A percentile compares a stretch with the other conserved stretches of the same genome.
Evolutionary conservation across 1,284 basidiomycete genomes (phyloP).

Genomic region (Cutaneotrichosporon mucoides): DNA sequence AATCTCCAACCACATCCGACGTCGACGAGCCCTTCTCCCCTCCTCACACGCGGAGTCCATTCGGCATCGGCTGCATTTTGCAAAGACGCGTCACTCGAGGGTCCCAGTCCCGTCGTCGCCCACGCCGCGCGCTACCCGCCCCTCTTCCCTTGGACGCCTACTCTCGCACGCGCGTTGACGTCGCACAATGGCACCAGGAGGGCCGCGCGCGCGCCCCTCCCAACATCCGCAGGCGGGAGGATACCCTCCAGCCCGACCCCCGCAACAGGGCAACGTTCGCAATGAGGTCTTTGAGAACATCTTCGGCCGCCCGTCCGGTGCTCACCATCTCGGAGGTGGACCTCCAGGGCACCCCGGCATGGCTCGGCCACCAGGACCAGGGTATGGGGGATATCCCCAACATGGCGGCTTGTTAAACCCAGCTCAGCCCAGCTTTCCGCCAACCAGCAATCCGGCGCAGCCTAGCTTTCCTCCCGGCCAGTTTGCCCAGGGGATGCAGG

Average conservation of each 20-base stretch:
- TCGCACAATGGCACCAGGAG: constrained; percentile 8
- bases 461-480: constrained; percentile 2
- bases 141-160: not conserved
- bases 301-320: constrained; percentile 46
- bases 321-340: constrained; percentile 38
- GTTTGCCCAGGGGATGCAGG: constrained; percentile 4
- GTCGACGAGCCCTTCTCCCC: no score
- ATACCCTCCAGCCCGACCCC: not conserved
- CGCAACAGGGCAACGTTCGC: constrained; percentile 15
- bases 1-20: no score
- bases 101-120: no score
- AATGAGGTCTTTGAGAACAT: constrained; percentile 50
- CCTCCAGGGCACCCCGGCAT: constrained; percentile 3
- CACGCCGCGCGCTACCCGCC: not conserved
- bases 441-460: not conserved
- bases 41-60: no score
- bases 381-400: not conserved
- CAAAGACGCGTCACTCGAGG: no score
- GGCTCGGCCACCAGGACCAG: not conserved
- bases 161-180: not conserved
- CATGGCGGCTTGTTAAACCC: not conserved
- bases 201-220: constrained; percentile 9
- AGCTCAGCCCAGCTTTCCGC: constrained; percentile 10
- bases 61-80: no score
- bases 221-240: not conserved